Evolutionary conservation across 306 rosid species (phyloP), one percentile per base, ranked within the genome.

Genomic region (Oemleria cerasiformis): DNA sequence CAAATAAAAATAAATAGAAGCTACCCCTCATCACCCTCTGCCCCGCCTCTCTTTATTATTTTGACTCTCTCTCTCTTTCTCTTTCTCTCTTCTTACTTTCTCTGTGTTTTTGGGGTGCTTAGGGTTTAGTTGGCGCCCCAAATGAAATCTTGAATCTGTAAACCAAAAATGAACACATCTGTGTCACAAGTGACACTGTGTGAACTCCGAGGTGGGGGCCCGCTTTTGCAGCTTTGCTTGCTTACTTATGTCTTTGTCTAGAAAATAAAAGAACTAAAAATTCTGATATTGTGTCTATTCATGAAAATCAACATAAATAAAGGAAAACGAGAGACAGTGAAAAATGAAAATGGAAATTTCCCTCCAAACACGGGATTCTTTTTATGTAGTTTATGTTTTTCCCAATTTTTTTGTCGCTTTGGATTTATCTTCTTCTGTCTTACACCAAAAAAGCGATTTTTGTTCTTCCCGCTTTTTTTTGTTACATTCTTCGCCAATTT

Each of bases 61-160:
- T 51, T 53, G 51, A n/a, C 63, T 38, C 63, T 30, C 63, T 53
- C 17, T 9, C 16, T 47, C 51, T 48, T 2, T 48, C 57, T 53
- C 57, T 4, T 10, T 15, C 23, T 8, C 42, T 65, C 41, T 65
- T 41, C 5, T 16, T 14, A 16, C 57, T 53, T 10, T 6, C 42
- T 67, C 12, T 17, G 10, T 17, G 54, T 65, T 15, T 47, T 20
- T 64, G 53, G 23, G 21, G 7, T 67, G 57, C 19, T 34, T 67
- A 49, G 71, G 59, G 71, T 48, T 67, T 66, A 17, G 58, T 48
- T 67, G 71, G 71, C 71, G 71, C 71, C 44, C 54, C 70, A 14
- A 15, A 23, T 65, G 70, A 47, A 47, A 66, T 66, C 56, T 45
- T 15, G 39, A 45, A 47, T 15, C 40, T 25, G 23, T 0, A 16